These are phyloP conservation scores for Colletotrichum eremochloae DNA, from an alignment of 2,329 filamentous ascomycete species.

Conservation along the genomic window DNA sequence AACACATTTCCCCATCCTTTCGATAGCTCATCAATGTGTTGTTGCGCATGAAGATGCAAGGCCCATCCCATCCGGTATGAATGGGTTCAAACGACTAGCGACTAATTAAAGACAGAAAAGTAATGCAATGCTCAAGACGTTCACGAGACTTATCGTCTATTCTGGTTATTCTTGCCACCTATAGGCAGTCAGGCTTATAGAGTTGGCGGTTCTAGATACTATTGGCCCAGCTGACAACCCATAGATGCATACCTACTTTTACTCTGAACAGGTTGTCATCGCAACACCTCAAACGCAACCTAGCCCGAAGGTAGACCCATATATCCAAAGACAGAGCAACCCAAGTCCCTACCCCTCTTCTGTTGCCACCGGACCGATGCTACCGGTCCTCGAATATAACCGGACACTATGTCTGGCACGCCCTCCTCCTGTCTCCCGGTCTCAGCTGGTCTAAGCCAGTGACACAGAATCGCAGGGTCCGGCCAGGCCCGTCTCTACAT, in stretches of 20 bases:
- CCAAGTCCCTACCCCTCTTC: constrained; percentile 30
- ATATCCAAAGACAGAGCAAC: not conserved
- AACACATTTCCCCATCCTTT: not conserved
- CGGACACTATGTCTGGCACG: constrained; percentile 16
- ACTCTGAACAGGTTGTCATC: not conserved
- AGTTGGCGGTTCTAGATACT: not conserved
- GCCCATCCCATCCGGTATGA: not conserved
- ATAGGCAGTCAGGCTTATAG: not conserved
- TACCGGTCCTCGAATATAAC: constrained; percentile 45
- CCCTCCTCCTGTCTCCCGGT: not conserved
- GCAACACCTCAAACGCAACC: not conserved
- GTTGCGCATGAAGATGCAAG: not conserved
- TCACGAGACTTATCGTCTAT: not conserved
- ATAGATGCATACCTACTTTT: not conserved
- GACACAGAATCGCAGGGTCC: constrained; percentile 45
- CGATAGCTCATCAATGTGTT: not conserved
- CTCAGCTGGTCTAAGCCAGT: not conserved
- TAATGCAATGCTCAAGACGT: not conserved
- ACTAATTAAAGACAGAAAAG: not conserved
- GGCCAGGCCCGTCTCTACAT: constrained; percentile 65
- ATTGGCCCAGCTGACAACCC: not conserved
- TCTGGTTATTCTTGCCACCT: not conserved
- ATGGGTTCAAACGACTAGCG: not conserved
- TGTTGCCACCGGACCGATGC: constrained; percentile 48
- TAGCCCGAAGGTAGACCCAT: too few species aligned